A percentile compares a stretch with the other conserved stretches of the same genome.
Evolutionary conservation across 2,329 filamentous ascomycete species (phyloP).

Genomic region (Alternaria solani): DNA sequence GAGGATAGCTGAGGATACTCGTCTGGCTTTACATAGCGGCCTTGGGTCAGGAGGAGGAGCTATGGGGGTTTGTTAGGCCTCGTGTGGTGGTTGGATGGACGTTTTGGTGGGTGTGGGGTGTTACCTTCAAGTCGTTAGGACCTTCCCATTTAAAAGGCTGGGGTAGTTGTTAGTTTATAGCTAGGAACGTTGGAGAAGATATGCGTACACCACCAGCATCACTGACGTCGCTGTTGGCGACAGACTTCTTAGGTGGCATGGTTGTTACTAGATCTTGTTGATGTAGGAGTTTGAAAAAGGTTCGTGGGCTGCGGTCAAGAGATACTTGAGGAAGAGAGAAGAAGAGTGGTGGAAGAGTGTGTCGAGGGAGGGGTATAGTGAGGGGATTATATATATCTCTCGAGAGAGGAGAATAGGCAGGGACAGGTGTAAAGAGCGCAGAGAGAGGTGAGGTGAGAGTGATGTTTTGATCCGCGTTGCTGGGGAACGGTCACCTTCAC

Average conservation of each 20-base stretch:
- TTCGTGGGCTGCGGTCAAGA: not conserved
- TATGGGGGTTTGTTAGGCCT: conserved; percentile 13
- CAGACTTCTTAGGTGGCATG: conserved; percentile 20
- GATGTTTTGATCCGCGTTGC: not conserved
- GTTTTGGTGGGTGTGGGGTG: not conserved
- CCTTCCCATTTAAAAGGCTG: conserved; percentile 27
- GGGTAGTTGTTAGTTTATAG: not conserved
- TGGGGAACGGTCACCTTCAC: not conserved
- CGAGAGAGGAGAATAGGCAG: not conserved
- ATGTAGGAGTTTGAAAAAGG: not conserved
- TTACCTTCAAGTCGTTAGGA: conserved; percentile 22
- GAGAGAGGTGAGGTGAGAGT: not conserved
- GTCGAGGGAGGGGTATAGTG: not conserved
- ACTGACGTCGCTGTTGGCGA: not conserved
- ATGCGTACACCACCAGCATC: not conserved
- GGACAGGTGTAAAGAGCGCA: not conserved
- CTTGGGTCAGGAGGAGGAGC: conserved; percentile 32
- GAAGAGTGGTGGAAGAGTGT: not conserved
- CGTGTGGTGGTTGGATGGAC: conserved; percentile 23
- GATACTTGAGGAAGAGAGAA: not conserved
- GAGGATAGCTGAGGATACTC: conserved; percentile 26
- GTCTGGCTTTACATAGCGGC: conserved; percentile 20
- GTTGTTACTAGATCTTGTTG: not conserved
- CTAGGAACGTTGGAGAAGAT: too few relatives aligned
- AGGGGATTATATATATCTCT: not conserved